Base-by-base conservation (phyloP, 1,284 basidiomycete species). In the Pseudozyma sp. region DNA sequence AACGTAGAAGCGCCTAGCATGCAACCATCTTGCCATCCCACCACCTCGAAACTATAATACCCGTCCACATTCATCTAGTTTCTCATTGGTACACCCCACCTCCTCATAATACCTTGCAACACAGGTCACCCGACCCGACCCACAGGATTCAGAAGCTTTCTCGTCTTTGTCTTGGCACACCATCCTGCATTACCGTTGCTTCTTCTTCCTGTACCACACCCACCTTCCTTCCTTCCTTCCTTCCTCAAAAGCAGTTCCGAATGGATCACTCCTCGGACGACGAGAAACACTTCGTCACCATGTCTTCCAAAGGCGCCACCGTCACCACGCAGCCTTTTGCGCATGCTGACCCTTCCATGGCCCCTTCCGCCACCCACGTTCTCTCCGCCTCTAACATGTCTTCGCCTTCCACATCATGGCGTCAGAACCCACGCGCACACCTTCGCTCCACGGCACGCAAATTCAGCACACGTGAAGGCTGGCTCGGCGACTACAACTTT, bases 401-500 rank as follows among this genome's bases (percentile, higher is more conserved):
- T 5, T 19, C 25, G 5, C 7, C 43, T 5, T 6, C 55, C 9
- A 43, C 52, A 1, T 59, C 60, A 0, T 70, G 54, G 50, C 31
- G 21, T 0, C 66, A 52, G 14, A 62, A 35, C n/a, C 66, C 66
- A 11, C 51, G 66, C 18, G 14, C 52, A 5, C 39, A 54, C 25
- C 51, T 48, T 11, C 55, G 62, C 35, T 38, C 45, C 8, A 16
- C 44, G n/a, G 54, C 40, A 1, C 53, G 39, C 43, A 58, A 50
- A 11, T 38, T 71, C 45, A 56, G 19, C 56, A 69, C 78, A 2
- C 56, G 60, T 13, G 58, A 79, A 16, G 76, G 66, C 45, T 80
- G 78, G 78, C n/a, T 80, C 3, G 80, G 80, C 16, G 70, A 77
- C 39, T 80, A 79, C 59, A 58, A 73, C 35, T 80, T 71, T n/a